These are phyloP conservation scores for Arachnopeziza araneosa DNA, from an alignment of 2,329 filamentous ascomycete species.

Conservation along the genomic window DNA sequence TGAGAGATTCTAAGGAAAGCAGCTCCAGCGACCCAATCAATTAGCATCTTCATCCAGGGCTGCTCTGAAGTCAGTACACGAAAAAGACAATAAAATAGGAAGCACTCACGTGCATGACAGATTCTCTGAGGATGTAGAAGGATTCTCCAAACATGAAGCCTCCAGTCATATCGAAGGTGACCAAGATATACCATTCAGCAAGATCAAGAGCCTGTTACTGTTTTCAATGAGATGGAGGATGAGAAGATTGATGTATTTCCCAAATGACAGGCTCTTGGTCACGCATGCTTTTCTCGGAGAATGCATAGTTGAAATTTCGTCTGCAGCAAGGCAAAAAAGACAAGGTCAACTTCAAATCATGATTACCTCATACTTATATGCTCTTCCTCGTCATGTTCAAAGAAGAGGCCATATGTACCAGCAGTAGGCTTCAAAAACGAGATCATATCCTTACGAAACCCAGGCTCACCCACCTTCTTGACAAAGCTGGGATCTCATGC, in stretches of 20 bases:
- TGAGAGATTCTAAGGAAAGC: conserved; percentile 18
- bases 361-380: conserved; percentile 8
- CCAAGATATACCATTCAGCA: background rate
- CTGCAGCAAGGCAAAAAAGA: background rate
- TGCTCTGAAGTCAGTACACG: background rate
- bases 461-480: conserved; percentile 1
- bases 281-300: conserved; percentile 36
- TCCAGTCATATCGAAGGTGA: background rate
- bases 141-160: background rate
- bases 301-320: conserved; percentile 34
- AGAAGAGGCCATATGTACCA: background rate
- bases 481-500: background rate
- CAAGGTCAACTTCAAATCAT: background rate
- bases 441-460: conserved; percentile 5
- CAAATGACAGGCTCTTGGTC: conserved; percentile 38
- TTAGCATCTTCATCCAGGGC: conserved; percentile 27
- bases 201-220: background rate
- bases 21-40: conserved; percentile 19
- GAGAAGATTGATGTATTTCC: conserved; percentile 34
- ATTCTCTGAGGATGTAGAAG: background rate
- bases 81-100: background rate
- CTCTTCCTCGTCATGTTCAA: conserved; percentile 8
- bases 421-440: background rate
- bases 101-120: conserved; percentile 11
- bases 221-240: background rate